Base-by-base conservation (phyloP, 139 green algal genomes). In the Closterium sp. region DNA sequence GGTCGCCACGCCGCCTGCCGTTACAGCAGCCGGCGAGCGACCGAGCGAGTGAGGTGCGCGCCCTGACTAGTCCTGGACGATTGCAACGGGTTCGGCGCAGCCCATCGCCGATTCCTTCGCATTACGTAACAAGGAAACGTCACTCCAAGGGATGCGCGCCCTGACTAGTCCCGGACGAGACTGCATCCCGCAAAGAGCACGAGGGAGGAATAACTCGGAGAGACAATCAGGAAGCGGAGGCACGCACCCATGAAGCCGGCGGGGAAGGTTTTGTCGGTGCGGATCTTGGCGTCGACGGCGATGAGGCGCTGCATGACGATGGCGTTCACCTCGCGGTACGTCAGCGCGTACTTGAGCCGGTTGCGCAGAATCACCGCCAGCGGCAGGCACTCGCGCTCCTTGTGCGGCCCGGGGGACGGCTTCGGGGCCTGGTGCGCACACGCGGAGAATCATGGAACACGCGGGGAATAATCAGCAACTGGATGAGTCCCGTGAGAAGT, bases 341-440 rank as follows among this genome's bases (percentile, higher is more conserved):
- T 99, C 70, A 99, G 96, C 24, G 98, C 98, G 95, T 99, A 99
- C 98, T 99, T 99, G 73, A 99, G 97, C 27, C 98, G 94, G 97
- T 99, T 99, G 29, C 98, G 95, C 95, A 99, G 96, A 92, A 99
- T 96, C 45, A 99, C 95, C 89, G 98, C 96, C 85, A 99, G 96
- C 13, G 98, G 98, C 89, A 99, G 95, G 97, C 98, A 99, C 95
- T 99, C 98, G 86, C 98, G 97, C 90, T 97, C 95, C 97, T 99
- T 99, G 97, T 99, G 98, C 17, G 98, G 98, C 50, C 94, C 95
- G 27, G 97, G 92, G 79, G 96, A 97, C 27, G 98, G 97, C 97
- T 99, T 99, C 93, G 98, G 98, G 86, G 98, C 92, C 98, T 98
- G 89, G 24, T 73, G 13, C 50, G 13, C 50, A 73, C 50, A 22